These are phyloP conservation scores for Aphanomyces cochlioides DNA, from an alignment of 352 stramenopile genomes.

Conservation along the genomic window DNA sequence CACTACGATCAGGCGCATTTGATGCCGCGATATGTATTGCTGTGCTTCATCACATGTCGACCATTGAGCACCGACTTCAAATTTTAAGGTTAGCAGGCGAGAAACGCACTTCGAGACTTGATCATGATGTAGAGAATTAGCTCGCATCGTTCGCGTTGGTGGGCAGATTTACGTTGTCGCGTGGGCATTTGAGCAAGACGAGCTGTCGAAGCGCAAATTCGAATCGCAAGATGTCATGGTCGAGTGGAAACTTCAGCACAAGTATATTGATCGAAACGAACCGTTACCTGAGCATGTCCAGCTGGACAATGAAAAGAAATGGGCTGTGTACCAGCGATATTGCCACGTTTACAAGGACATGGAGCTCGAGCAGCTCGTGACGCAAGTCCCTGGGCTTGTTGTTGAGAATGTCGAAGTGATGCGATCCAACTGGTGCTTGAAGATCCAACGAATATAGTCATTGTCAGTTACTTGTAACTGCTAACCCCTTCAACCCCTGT, in stretches of 20 bases:
- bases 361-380: slow-evolving; percentile 64
- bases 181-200: slow-evolving; percentile 82
- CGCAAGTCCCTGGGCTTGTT: slow-evolving; percentile 49
- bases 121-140: slow-evolving; percentile 49
- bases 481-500: too few species aligned
- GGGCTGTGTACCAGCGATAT: slow-evolving; percentile 79
- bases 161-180: slow-evolving; percentile 60
- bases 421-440: slow-evolving; percentile 78
- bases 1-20: slow-evolving; percentile 52
- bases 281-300: slow-evolving; percentile 38
- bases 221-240: slow-evolving; percentile 78
- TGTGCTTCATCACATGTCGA: slow-evolving; percentile 83
- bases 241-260: slow-evolving; percentile 83
- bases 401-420: slow-evolving; percentile 63
- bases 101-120: neutral
- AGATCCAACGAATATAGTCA: slow-evolving; percentile 35
- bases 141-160: slow-evolving; percentile 55
- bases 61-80: slow-evolving; percentile 56
- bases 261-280: slow-evolving; percentile 41
- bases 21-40: slow-evolving; percentile 81
- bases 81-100: slow-evolving; percentile 48
- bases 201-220: slow-evolving; percentile 69
- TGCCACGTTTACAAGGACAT: slow-evolving; percentile 75
- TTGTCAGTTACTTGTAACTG: too few species aligned
- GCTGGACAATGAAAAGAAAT: slow-evolving; percentile 48